phyloP scores from a whole-genome alignment of 768 basidiomycete species.

The Favolaschia claudopus region DNA sequence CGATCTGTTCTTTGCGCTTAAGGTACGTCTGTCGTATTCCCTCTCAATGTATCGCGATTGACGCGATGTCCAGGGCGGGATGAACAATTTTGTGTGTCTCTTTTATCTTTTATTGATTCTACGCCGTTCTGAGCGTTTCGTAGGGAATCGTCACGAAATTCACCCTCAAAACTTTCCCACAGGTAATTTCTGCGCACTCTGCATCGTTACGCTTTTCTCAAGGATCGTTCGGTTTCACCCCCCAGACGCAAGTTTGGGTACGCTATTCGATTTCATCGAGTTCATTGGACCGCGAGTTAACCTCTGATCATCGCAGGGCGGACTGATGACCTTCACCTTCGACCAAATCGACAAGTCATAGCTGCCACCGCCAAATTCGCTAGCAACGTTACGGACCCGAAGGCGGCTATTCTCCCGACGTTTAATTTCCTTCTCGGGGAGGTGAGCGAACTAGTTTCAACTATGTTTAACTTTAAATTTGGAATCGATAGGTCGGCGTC shows the following conservation, averaged over 20 bases:
- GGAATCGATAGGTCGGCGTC: slow-evolving; percentile 29
- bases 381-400: slow-evolving; percentile 54
- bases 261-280: too few relatives aligned
- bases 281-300: too few relatives aligned
- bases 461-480: not conserved
- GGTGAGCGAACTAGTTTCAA: slow-evolving; percentile 42
- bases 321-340: slow-evolving; percentile 45
- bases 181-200: slow-evolving; percentile 28
- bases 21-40: slow-evolving; percentile 31
- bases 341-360: slow-evolving; percentile 31
- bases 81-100: slow-evolving; percentile 60
- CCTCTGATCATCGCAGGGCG: slow-evolving; percentile 52
- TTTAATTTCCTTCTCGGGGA: slow-evolving; percentile 46
- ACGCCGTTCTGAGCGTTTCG: not conserved
- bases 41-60: not conserved
- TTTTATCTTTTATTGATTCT: not conserved
- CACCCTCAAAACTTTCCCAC: slow-evolving; percentile 60
- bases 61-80: slow-evolving; percentile 54
- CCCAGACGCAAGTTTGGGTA: slow-evolving; percentile 75
- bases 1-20: slow-evolving; percentile 50
- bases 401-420: slow-evolving; percentile 56
- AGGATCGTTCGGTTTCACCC: too few relatives aligned
- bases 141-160: slow-evolving; percentile 69
- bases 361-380: slow-evolving; percentile 51
- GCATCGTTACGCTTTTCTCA: not conserved